Base-by-base conservation (phyloP, 179 eudicot genomes). In the Heliamphora pulchella region DNA sequence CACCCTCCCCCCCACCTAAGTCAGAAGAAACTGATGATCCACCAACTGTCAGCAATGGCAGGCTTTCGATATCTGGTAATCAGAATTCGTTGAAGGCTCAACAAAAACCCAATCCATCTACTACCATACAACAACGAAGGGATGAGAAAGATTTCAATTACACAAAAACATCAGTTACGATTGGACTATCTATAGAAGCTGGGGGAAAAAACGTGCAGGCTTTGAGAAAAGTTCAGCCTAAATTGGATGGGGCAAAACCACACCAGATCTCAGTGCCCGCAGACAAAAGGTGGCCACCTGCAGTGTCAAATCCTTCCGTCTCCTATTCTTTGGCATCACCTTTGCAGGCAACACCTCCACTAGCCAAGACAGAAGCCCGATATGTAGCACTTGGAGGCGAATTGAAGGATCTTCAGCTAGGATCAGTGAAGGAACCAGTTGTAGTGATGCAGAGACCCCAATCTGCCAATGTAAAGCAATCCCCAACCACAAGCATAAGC, bases 361-460 rank as follows among this genome's bases (percentile, higher is more conserved):
- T 90, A 22, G 74, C 85, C 54, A 89, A 86, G 91, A 51, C 80
- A 43, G 97, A 92, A 44, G n/a, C 88, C 54, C 88, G 83, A 13
- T 87, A 81, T 78, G 41, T 82, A 31, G 72, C 86, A 48, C 78
- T 77, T 64, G 90, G 84, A 41, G 86, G 82, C 80, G 98, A 89
- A 83, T 77, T 84, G 81, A 94, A 91, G 90, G 87, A 77, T 74
- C 83, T 85, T 54, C 94, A 91, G 80, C 86, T 86, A 55, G 96
- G 93, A 75, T 74, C 91, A 5, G 86, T 87, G 57, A 88, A 87
- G 78, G 98, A 91, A 80, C 98, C 97, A 46, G 89, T 95, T 69
- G 83, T 87, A 53, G 86, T 93, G 86, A 91, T 95, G 94, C 98
- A 95, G 84, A 86, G 96, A 71, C 90, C 94, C 5, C 92, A 88